Conservation (phyloP, 768 basidiomycete genomes). For the Pisolithus orientalis region DNA sequence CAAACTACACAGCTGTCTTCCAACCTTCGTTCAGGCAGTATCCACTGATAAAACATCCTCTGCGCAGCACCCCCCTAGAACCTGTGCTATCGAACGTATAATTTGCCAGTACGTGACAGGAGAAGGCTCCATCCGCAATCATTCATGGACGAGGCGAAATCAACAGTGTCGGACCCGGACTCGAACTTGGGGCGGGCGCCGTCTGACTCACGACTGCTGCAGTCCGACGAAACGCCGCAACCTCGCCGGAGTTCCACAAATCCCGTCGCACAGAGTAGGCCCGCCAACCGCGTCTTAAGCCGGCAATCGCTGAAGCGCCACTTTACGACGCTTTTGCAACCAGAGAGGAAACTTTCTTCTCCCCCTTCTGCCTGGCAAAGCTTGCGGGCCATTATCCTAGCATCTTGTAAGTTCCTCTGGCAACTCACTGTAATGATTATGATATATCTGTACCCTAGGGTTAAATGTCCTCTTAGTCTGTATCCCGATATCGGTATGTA, state of each 20-base stretch:
- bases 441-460: slow-evolving; percentile 33
- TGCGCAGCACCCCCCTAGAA: not conserved
- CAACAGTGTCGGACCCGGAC: not conserved
- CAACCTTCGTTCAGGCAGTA: no score
- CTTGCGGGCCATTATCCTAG: slow-evolving; percentile 44
- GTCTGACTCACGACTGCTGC: not conserved
- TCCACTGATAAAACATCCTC: not conserved
- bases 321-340: slow-evolving; percentile 28
- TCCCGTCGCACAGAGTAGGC: not conserved
- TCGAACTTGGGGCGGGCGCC: not conserved
- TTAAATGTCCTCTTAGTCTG: slow-evolving; percentile 65
- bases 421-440: not conserved
- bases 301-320: no score
- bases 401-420: slow-evolving; percentile 46
- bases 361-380: slow-evolving; percentile 43
- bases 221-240: not conserved
- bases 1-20: no score
- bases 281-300: no score
- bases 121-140: not conserved
- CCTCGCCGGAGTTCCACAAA: slow-evolving; percentile 7
- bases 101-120: not conserved
- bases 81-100: not conserved
- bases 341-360: slow-evolving; percentile 30
- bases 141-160: not conserved
- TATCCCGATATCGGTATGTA: slow-evolving; percentile 61